Percentiles rank a stretch among this genome's conserved stretches.
Evolutionary conservation across 2,329 filamentous ascomycete genomes (phyloP).

Genomic region (Cytospora leucostoma): DNA sequence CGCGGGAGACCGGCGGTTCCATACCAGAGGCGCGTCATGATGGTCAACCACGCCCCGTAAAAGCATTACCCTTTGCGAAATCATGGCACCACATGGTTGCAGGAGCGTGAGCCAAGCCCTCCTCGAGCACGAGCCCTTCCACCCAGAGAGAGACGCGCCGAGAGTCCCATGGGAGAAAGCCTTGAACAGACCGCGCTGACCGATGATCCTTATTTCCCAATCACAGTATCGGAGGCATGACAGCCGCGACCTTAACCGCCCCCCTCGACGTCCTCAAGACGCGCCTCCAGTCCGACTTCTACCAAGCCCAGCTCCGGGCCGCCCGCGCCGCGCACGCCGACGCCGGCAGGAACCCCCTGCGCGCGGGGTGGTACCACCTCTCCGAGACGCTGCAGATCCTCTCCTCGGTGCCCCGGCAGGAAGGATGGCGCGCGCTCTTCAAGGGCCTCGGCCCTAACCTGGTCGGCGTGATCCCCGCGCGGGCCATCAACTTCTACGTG

Average conservation of each 20-base stretch:
- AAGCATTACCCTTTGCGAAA: conserved; percentile 61
- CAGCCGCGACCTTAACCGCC: conserved; percentile 86
- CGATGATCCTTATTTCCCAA: neutral
- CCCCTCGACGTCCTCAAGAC: conserved; percentile 95
- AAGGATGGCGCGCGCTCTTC: conserved; percentile 87
- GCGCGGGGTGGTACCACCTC: conserved; percentile 72
- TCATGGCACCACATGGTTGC: conserved; percentile 93
- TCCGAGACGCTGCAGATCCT: conserved; percentile 86
- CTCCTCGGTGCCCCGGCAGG: conserved; percentile 73
- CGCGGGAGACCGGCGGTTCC: conserved; percentile 62
- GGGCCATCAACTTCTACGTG: conserved; percentile 90
- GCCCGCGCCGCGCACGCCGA: conserved; percentile 62
- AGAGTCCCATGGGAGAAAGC: neutral
- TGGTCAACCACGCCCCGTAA: conserved; percentile 35
- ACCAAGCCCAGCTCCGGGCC: conserved; percentile 77
- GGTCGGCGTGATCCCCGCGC: conserved; percentile 83
- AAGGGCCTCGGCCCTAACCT: conserved; percentile 91
- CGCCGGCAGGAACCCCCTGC: conserved; percentile 62
- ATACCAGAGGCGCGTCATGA: conserved; percentile 41
- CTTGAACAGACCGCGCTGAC: conserved; percentile 23
- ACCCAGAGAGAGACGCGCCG: neutral
- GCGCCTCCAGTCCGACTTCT: conserved; percentile 90
- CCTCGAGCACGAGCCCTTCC: conserved; percentile 2
- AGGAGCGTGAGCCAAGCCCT: conserved; percentile 67
- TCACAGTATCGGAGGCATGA: conserved; percentile 83